These are phyloP conservation scores for Capsicum rhomboideum DNA, from an alignment of 257 asterid species.

Conservation along the genomic window DNA sequence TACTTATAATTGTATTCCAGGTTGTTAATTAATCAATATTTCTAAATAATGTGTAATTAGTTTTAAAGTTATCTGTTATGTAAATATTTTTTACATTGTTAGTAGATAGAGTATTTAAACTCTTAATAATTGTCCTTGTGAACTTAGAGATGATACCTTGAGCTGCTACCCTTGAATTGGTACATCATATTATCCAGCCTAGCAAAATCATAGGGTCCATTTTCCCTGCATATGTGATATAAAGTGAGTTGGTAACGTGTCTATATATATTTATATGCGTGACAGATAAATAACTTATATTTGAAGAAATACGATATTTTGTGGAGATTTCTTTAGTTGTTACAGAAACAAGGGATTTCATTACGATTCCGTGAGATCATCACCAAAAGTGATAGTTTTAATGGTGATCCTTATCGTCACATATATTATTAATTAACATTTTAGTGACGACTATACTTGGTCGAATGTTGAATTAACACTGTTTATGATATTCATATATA, in stretches of 20 bases:
- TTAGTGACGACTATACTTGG: not conserved
- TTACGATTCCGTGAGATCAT: not conserved
- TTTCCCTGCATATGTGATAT: constrained; percentile 22
- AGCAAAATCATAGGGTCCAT: constrained; percentile 42
- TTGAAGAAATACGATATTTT: not conserved
- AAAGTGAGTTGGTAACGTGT: not conserved
- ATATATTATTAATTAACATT: too few relatives aligned
- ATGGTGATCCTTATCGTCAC: too few relatives aligned
- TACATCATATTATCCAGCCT: constrained; percentile 62
- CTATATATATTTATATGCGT: too few relatives aligned
- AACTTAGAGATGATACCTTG: constrained; percentile 35
- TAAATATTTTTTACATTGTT: not conserved
- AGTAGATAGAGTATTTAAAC: not conserved
- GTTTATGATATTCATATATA: not conserved
- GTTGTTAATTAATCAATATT: too few relatives aligned
- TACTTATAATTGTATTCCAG: too few relatives aligned
- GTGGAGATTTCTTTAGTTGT: not conserved
- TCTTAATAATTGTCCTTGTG: not conserved
- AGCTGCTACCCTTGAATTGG: constrained; percentile 79
- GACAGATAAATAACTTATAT: not conserved
- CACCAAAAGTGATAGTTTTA: too few relatives aligned
- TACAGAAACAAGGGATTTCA: not conserved
- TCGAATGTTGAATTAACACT: not conserved
- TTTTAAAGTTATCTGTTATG: not conserved
- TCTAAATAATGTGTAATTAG: too few relatives aligned